These are phyloP conservation scores for Aspergillus ustus DNA, from an alignment of 2,329 filamentous ascomycete species.

Conservation along the genomic window DNA sequence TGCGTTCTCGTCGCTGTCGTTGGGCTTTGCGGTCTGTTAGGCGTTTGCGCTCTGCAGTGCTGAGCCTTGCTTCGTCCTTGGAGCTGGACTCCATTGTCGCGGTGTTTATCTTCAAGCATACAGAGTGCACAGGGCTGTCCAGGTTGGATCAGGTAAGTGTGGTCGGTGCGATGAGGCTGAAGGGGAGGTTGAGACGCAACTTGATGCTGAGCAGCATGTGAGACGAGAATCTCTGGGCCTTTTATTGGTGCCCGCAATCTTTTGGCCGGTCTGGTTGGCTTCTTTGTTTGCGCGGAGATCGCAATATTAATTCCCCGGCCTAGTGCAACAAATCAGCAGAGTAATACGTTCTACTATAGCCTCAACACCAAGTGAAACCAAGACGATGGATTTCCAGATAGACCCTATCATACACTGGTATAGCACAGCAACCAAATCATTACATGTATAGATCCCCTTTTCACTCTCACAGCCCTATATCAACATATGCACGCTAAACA, in stretches of 20 bases:
- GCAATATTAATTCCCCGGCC: constrained; percentile 2
- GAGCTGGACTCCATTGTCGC: constrained; percentile 3
- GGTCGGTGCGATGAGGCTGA: neutral
- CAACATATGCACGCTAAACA: constrained; percentile 14
- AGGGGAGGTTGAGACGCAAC: neutral
- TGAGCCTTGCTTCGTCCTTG: constrained; percentile 3
- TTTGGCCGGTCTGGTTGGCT: neutral
- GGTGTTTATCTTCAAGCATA: neutral
- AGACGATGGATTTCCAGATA: neutral
- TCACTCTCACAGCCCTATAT: neutral
- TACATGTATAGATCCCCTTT: constrained; percentile 1
- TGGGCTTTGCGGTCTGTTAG: constrained; percentile 21
- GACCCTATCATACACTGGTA: neutral
- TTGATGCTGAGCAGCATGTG: constrained; percentile 5
- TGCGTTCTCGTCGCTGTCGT: constrained; percentile 19
- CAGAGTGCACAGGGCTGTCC: neutral
- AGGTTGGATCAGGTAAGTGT: neutral
- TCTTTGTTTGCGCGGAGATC: neutral
- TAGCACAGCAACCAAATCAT: neutral
- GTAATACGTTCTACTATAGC: neutral
- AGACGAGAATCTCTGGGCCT: neutral
- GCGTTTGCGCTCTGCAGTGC: constrained; percentile 17
- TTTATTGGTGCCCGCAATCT: constrained; percentile 17
- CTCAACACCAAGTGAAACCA: neutral
- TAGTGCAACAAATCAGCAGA: neutral